Evolutionary conservation across 163 green algal species (phyloP), one percentile per base, ranked within the genome.

Genomic region (Trebouxia gelatinosa): DNA sequence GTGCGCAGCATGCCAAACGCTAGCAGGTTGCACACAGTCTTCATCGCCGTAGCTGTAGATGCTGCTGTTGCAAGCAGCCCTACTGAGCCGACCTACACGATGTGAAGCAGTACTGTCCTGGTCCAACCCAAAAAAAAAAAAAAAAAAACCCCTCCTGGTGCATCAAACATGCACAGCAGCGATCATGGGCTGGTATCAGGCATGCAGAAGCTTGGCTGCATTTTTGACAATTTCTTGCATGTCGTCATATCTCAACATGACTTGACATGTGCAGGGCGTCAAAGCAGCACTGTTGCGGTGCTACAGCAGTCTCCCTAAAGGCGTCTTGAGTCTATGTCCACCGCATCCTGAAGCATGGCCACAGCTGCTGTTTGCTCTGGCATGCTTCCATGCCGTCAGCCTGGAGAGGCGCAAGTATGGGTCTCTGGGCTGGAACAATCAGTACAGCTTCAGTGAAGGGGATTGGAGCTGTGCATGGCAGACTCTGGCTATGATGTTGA

Each of bases 391-490:
- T 89, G 88, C 78, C 11, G 75, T 97, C 13, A 84, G 94, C 26
- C 57, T 64, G 88, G 94, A 97, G 85, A 85, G 94, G 1, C 85
- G 91, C 82, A 95, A 96, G 88, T 98, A 96, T 82, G 94, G 94
- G 0, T 89, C 94, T 57, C 94, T 97, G 48, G 94, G 94, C 54
- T 98, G 93, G 92, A 96, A 95, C 50, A 65, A 26, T 23, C 51
- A 39, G 21, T 97, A 97, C 77, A 91, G 95, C 31, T 97, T 97
- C 86, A 94, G 90, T 83, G 86, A 87, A 6, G 83, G 65, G 17
- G 92, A 97, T 82, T 76, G 95, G 70, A 90, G 95, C 74, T 95
- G 91, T 85, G 86, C 81, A 50, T 84, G 89, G 58, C 87, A 85
- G 77, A 94, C 87, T 26, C 35, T 72, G 37, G 35, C 64, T 2